Evolutionary conservation across 1,139 yeast species (phyloP).

Genomic region (Taphrina pruni): DNA sequence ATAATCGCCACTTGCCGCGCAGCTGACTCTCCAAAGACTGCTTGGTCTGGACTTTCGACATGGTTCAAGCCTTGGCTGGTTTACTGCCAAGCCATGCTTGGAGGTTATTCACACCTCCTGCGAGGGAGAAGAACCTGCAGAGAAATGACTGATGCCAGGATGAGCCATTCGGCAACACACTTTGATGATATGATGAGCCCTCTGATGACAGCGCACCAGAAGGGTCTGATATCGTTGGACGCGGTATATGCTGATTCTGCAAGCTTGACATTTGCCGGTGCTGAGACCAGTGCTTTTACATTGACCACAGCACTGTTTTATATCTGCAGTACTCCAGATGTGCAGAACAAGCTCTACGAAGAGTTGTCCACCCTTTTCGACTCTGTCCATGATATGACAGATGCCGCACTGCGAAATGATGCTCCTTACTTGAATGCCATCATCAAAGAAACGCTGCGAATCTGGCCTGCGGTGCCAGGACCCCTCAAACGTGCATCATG

Average conservation of each 20-base stretch:
- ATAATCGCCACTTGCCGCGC: too few species aligned
- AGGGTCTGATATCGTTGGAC: not conserved
- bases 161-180: not conserved
- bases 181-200: not conserved
- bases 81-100: not conserved
- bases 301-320: not conserved
- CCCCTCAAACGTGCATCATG: conserved; percentile 6
- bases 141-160: not conserved
- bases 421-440: conserved; percentile 8
- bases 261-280: conserved; percentile 1
- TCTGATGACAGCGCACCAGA: not conserved
- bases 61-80: not conserved
- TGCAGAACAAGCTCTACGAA: not conserved
- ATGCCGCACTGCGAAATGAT: not conserved
- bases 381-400: not conserved
- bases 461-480: conserved; percentile 14
- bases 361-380: not conserved
- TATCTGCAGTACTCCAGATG: not conserved
- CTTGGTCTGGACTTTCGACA: not conserved
- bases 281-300: conserved; percentile 1
- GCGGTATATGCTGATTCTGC: conserved; percentile 1
- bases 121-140: not conserved
- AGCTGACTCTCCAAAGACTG: too few species aligned
- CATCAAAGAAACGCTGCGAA: not conserved
- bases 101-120: not conserved